Percentiles rank a stretch among this genome's conserved stretches.
Conservation (phyloP, 352 stramenopile genomes). For the Pythium diclinum region DNA sequence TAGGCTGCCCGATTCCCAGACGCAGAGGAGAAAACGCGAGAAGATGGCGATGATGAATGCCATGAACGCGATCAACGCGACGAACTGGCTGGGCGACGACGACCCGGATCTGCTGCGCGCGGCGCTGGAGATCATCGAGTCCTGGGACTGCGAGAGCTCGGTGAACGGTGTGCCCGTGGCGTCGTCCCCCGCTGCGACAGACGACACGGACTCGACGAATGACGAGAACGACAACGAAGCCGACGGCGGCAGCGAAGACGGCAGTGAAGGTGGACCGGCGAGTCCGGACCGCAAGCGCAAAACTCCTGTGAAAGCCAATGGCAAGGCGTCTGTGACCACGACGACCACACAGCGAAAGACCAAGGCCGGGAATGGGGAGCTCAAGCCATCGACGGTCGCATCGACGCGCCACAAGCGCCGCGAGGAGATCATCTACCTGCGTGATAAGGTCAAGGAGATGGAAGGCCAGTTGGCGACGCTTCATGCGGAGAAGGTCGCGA, state of each 20-base stretch:
- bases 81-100: slow-evolving; percentile 18
- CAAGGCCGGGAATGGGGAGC: not conserved
- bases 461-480: slow-evolving; percentile 10
- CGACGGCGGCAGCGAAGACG: slow-evolving; percentile 13
- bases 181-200: not conserved
- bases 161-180: slow-evolving; percentile 11
- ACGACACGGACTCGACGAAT: slow-evolving; percentile 10
- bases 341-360: not conserved
- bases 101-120: slow-evolving; percentile 22
- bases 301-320: not conserved
- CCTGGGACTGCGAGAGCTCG: slow-evolving; percentile 18
- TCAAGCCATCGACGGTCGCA: slow-evolving; percentile 13
- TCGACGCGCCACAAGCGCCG: slow-evolving; percentile 21
- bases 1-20: not conserved
- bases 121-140: slow-evolving; percentile 24
- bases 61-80: not conserved
- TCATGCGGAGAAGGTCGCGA: not conserved
- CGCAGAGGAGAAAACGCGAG: not conserved
- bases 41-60: slow-evolving; percentile 2
- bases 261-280: not conserved
- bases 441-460: slow-evolving; percentile 21
- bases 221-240: slow-evolving; percentile 15
- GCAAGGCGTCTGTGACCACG: not conserved
- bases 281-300: not conserved
- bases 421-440: slow-evolving; percentile 23